Conservation (phyloP, 805 yeast genomes). For the Cyberlindnera sargentensis region DNA sequence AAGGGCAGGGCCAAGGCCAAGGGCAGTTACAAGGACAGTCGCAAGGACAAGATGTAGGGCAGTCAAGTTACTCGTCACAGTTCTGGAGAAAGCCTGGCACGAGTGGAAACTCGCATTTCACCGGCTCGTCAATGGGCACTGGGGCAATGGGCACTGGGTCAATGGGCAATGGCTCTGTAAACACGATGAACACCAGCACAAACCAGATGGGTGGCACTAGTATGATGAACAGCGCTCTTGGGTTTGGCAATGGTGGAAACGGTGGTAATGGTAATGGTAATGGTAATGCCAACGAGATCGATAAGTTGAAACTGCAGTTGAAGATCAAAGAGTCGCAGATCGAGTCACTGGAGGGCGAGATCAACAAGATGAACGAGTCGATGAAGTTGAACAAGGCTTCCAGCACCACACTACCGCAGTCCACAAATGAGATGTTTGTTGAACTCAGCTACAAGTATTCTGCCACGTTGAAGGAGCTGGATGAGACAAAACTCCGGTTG, state of each 20-base stretch:
- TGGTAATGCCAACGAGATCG: constrained; percentile 18
- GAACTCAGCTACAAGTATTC: constrained; percentile 42
- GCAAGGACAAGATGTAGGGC: constrained; percentile 9
- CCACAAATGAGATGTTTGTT: constrained; percentile 39
- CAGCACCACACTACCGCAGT: constrained; percentile 26
- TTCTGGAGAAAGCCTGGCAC: constrained; percentile 8
- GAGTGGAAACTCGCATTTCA: background rate
- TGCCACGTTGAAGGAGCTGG: constrained; percentile 43
- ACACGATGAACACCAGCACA: background rate
- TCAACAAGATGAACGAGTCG: constrained; percentile 29
- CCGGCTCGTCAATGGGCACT: no score
- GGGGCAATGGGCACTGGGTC: background rate
- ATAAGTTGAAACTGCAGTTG: constrained; percentile 41
- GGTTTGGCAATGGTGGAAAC: no score
- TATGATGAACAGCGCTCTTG: background rate
- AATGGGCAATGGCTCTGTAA: background rate
- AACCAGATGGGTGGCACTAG: background rate
- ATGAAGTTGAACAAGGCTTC: no score
- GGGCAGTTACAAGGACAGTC: constrained; percentile 2
- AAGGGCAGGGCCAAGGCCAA: no score
- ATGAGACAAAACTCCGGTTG: constrained; percentile 53
- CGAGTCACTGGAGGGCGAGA: constrained; percentile 38
- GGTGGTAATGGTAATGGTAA: no score
- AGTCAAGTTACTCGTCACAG: constrained; percentile 4
- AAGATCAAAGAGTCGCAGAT: constrained; percentile 49